A percentile compares a stretch with the other conserved stretches of the same genome.
phyloP scores from a whole-genome alignment of 140 eudicot genomes.

The Bidens hawaiensis region DNA sequence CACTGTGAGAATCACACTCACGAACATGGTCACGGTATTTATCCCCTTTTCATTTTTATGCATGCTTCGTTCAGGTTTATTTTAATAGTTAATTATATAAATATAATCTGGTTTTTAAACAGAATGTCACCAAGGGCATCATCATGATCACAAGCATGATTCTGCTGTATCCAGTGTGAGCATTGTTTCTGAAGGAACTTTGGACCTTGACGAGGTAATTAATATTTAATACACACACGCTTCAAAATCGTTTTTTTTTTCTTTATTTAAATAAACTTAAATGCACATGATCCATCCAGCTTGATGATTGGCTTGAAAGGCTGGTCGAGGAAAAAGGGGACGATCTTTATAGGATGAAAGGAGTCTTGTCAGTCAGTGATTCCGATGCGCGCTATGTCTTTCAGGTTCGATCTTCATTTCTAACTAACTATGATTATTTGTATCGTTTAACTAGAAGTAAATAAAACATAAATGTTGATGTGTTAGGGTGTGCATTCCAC shows the following conservation, averaged over 20 bases:
- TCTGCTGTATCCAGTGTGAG: conserved; percentile 93
- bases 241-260: too few relatives aligned
- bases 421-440: not conserved
- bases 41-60: not conserved
- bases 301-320: conserved; percentile 98
- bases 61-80: not conserved
- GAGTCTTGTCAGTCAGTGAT: conserved; percentile 71
- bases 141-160: conserved; percentile 82
- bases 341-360: conserved; percentile 88
- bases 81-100: not conserved
- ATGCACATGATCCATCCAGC: conserved; percentile 32
- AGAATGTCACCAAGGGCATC: conserved; percentile 70
- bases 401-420: conserved; percentile 50
- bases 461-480: not conserved
- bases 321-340: conserved; percentile 89
- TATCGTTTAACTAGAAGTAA: not conserved
- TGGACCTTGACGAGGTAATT: conserved; percentile 88
- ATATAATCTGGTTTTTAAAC: not conserved
- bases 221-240: not conserved
- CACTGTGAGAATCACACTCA: conserved; percentile 52
- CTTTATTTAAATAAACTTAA: not conserved
- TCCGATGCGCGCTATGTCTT: conserved; percentile 76
- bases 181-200: conserved; percentile 88
- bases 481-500: conserved; percentile 81
- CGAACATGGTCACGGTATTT: conserved; percentile 44